Percentiles rank a stretch among this genome's conserved stretches.
Evolutionary conservation across 2,329 filamentous ascomycete species (phyloP).

Genomic region (Ophiostoma himal-ulmi): DNA sequence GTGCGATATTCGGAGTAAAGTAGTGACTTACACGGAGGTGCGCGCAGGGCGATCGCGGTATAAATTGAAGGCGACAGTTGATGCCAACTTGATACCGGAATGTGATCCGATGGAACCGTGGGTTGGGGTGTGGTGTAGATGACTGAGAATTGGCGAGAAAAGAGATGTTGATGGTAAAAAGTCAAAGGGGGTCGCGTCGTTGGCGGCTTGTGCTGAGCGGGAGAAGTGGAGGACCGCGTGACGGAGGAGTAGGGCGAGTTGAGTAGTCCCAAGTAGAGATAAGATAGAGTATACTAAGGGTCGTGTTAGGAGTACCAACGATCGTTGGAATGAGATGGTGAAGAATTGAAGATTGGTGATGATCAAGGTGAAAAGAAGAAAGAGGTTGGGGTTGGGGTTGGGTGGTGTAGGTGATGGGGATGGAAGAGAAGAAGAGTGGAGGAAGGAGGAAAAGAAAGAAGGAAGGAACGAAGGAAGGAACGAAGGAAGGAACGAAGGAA

Average conservation of each 20-base stretch:
- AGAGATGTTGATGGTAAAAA: not conserved
- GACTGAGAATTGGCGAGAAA: not conserved
- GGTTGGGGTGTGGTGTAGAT: not conserved
- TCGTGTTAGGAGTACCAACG: not conserved
- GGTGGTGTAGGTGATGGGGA: not conserved
- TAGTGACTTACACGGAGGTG: constrained; percentile 21
- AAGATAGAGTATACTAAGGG: not conserved
- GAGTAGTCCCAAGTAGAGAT: not conserved
- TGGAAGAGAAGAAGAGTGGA: not conserved
- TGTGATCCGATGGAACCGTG: not conserved
- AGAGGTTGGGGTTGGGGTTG: not conserved
- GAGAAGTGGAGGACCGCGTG: constrained; percentile 20
- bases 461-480: constrained; percentile 5
- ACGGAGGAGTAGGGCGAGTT: constrained; percentile 9
- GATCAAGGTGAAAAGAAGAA: not conserved
- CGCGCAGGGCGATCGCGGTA: constrained; percentile 17
- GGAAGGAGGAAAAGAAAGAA: constrained; percentile 1
- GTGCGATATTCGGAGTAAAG: constrained; percentile 6
- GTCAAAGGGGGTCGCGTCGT: constrained; percentile 16
- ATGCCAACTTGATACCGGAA: not conserved
- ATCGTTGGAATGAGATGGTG: not conserved
- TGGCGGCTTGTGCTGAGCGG: constrained; percentile 19
- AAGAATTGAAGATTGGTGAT: not conserved
- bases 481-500: constrained; percentile 8
- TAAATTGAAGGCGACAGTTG: not conserved